Percentiles rank a stretch among this genome's conserved stretches.
Conservation (phyloP, 164 flowering plant species). For the Annona squamosa region DNA sequence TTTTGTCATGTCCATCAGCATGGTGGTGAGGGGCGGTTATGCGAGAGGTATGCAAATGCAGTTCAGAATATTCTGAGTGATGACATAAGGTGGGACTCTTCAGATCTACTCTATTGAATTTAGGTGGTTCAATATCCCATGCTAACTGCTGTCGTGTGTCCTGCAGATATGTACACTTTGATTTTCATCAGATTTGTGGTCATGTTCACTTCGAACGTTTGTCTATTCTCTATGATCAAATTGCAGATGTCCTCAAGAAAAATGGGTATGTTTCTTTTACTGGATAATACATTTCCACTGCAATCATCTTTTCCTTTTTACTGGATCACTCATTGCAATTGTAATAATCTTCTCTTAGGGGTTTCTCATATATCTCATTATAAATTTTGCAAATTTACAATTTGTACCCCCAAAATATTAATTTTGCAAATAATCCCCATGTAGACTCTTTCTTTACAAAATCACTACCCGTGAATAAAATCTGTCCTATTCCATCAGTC, state of each 20-base stretch:
- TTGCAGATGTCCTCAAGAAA: constrained; percentile 57
- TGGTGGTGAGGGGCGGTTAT: constrained; percentile 86
- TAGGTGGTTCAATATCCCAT: constrained; percentile 1
- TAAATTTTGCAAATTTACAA: no score
- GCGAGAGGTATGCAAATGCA: constrained; percentile 61
- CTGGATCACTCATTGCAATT: no score
- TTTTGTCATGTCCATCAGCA: constrained; percentile 42
- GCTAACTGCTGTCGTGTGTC: constrained; percentile 7
- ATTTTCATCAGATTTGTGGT: constrained; percentile 89
- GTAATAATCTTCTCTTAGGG: no score
- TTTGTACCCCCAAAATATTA: no score
- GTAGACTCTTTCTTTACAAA: no score
- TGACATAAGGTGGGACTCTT: constrained; percentile 55
- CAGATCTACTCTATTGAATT: background rate
- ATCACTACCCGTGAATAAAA: no score
- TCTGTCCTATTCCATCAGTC: no score
- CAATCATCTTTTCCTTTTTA: no score
- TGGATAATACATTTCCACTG: no score
- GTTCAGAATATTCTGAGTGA: constrained; percentile 63
- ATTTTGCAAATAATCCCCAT: no score
- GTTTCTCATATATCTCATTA: no score
- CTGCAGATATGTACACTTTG: constrained; percentile 87
- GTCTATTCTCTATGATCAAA: constrained; percentile 78
- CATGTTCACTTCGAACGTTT: constrained; percentile 87
- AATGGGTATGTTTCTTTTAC: constrained; percentile 44